Evolutionary conservation across 176 grass and related monocot species (phyloP).

Genomic region (Paspalum notatum): DNA sequence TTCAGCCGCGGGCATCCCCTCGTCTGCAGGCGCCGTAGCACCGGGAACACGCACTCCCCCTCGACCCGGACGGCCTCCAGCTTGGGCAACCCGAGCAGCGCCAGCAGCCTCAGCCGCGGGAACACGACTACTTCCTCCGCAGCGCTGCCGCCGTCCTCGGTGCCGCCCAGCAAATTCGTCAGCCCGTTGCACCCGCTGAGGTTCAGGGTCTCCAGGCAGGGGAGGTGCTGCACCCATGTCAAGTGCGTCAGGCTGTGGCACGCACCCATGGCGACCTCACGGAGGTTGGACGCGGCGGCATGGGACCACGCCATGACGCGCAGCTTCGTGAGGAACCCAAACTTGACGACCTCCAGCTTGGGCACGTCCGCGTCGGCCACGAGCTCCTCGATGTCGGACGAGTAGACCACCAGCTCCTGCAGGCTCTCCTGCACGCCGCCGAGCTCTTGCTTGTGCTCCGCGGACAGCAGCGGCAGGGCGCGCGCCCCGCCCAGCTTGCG

Average conservation of each 20-base stretch:
- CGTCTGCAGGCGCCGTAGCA: conserved; percentile 50
- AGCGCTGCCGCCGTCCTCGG: conserved; percentile 32
- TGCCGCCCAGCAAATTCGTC: conserved; percentile 37
- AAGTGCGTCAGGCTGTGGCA: conserved; percentile 54
- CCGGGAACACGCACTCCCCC: conserved; percentile 50
- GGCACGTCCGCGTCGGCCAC: conserved; percentile 41
- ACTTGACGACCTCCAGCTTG: conserved; percentile 52
- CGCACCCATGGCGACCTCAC: conserved; percentile 55
- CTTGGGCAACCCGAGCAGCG: conserved; percentile 50
- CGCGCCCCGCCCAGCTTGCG: conserved; percentile 45
- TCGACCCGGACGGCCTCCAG: conserved; percentile 44
- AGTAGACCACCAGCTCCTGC: conserved; percentile 47
- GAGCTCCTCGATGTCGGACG: conserved; percentile 51
- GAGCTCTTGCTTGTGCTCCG: conserved; percentile 40
- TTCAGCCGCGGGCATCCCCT: conserved; percentile 54
- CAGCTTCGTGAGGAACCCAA: conserved; percentile 50
- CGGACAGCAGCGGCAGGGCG: conserved; percentile 44
- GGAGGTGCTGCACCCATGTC: conserved; percentile 63
- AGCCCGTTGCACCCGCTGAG: conserved; percentile 62
- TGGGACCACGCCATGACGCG: conserved; percentile 47
- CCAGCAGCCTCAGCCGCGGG: conserved; percentile 49
- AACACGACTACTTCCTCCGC: conserved; percentile 48
- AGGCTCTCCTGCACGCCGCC: conserved; percentile 51
- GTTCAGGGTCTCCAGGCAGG: conserved; percentile 53
- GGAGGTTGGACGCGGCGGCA: conserved; percentile 42